phyloP scores from a whole-genome alignment of 2,329 filamentous ascomycete species.

The Penicillium janthinellum region DNA sequence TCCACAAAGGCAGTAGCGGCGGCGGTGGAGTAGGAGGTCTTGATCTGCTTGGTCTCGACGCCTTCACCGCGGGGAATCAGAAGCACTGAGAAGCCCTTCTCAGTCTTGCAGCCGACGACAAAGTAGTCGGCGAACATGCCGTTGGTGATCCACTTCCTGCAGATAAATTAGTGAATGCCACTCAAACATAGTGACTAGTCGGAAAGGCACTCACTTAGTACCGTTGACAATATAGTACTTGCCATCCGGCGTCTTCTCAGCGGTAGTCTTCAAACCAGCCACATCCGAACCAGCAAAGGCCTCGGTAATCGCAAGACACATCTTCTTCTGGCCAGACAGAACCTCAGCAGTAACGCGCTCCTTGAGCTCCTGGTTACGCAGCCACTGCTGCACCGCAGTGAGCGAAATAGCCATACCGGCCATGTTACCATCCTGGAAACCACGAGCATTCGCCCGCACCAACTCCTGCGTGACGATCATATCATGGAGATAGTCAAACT shows the following conservation, averaged over 20 bases:
- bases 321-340: constrained; percentile 80
- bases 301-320: constrained; percentile 84
- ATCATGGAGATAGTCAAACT: constrained; percentile 88
- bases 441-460: constrained; percentile 68
- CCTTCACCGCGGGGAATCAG: constrained; percentile 73
- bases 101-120: constrained; percentile 75
- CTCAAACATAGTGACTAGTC: neutral
- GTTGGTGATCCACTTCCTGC: constrained; percentile 87
- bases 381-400: constrained; percentile 78
- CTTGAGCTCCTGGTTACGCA: constrained; percentile 67
- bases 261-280: constrained; percentile 75
- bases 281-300: constrained; percentile 86
- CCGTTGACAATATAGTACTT: constrained; percentile 65
- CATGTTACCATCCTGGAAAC: constrained; percentile 86
- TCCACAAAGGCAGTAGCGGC: constrained; percentile 80
- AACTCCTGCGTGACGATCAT: constrained; percentile 75
- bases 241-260: constrained; percentile 72
- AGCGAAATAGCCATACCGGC: constrained; percentile 82
- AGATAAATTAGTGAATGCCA: neutral
- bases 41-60: constrained; percentile 64
- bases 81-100: constrained; percentile 76
- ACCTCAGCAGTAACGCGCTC: constrained; percentile 70
- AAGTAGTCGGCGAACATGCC: constrained; percentile 82
- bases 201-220: constrained; percentile 34
- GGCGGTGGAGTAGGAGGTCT: constrained; percentile 71